Base-by-base conservation (phyloP, 805 yeast species). In the Sugiyamaella valdiviana region DNA sequence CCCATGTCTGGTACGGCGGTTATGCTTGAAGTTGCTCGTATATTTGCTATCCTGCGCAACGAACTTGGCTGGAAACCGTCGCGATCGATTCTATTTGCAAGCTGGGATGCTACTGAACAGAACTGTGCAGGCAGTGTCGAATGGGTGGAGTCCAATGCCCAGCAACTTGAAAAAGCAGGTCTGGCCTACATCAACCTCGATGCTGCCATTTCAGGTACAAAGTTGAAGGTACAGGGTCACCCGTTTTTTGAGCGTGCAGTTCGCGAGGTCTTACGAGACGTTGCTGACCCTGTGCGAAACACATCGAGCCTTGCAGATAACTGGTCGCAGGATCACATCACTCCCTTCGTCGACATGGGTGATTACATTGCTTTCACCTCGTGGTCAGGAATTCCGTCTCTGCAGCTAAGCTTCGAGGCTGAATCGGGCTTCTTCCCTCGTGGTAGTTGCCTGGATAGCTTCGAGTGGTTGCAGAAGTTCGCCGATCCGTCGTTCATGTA, bases 121-220 rank as follows among this genome's bases (percentile, higher is more conserved):
- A 89, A 89, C 61, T 68, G 74, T 55, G 95, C 93, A 0, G 98
- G 98, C 0, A 74, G 86, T n/a, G 74, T 89, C 0, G 91, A 84
- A 58, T 80, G 90, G 75, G 72, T 82, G 5, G 85, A 83, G 56
- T 68, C 72, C 35, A 74, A 75, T 49, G 63, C 68, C n/a, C 74
- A 75, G 20, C 74, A 72, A 36, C 66, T 88, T 22, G 68, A 72
- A 46, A 73, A 77, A 42, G 82, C 83, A 54, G 83, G 84, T 0
- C 80, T 77, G 57, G 73, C 86, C 0, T 83, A 85, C 55, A 74
- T 90, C 50, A 95, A 90, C 59, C 69, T 90, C 51, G 88, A 82
- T 63, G 76, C 79, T 1, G 74, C 83, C 16, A 67, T 80, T 1
- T 63, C 83, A 67, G 76, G 76, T 1, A 73, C 76, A 40, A 62